phyloP scores from a whole-genome alignment of 2,329 filamentous ascomycete genomes.

The Coniochaeta ligniaria region DNA sequence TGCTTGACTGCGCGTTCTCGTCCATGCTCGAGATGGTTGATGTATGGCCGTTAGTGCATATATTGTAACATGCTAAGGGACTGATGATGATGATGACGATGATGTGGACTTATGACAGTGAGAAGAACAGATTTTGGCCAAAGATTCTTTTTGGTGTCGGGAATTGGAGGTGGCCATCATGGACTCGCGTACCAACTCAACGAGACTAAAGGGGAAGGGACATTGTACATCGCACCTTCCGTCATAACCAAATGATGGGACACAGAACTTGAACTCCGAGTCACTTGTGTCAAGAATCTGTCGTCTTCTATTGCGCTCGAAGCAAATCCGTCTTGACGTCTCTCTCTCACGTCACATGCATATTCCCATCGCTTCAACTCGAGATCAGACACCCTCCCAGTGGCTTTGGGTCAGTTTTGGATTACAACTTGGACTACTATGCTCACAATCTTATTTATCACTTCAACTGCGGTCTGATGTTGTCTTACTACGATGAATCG shows the following conservation, averaged over 20 bases:
- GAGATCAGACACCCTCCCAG: no score
- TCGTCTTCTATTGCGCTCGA: no score
- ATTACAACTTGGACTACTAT: no score
- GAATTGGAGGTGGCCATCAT: background rate
- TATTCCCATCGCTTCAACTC: no score
- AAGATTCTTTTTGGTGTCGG: background rate
- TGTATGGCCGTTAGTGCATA: background rate
- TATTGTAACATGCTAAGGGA: background rate
- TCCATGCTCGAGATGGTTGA: background rate
- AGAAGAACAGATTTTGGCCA: background rate
- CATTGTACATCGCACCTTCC: background rate
- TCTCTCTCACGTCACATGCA: no score
- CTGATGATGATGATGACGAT: background rate
- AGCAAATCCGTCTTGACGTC: no score
- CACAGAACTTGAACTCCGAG: no score
- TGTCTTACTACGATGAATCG: no score
- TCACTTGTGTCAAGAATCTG: no score
- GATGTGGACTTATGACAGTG: background rate
- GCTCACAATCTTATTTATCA: no score
- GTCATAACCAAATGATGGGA: background rate
- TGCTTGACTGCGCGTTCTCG: background rate
- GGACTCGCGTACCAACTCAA: background rate
- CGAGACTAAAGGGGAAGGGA: background rate
- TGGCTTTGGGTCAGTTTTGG: no score
- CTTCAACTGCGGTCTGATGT: no score